Evolutionary conservation across 2,329 filamentous ascomycete species (phyloP), one percentile per base, ranked within the genome.

Genomic region (Ophiobolus disseminans): DNA sequence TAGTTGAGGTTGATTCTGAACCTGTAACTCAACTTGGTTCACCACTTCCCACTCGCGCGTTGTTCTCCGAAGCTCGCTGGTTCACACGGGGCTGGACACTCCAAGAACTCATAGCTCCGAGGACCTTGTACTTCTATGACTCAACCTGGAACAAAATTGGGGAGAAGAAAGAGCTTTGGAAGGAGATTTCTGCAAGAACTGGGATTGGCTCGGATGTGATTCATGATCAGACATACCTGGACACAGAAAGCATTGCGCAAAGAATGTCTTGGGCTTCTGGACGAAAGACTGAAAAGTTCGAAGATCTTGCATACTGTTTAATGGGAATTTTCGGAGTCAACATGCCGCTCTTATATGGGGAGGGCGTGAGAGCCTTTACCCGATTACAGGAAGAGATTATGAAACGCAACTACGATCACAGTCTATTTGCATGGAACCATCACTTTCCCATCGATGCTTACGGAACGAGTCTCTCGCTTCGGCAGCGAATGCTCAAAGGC

Each of bases 301-400:
- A 63, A 41, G 56, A 63, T 31, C 20, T 19, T 10, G 55, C 52
- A 7, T 62, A 61, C 37, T 58, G 37, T 17, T 39, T 62, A 13
- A 20, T 60, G 5, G 60, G 60, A 0, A 48, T 62, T 10, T 63
- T 63, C 26, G 55, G 37, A 14, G 41, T 59, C 20, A 10, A 52
- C 19, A 55, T 57, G 48, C 48, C 48, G 16, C 1, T 42, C 1
- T 14, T 42, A 23, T 57, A 57, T 25, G 50, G 47, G 10, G 54
- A 57, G 38, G 34, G 44, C 3, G 23, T 37, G 10, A 37, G 32
- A 23, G 50, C 54, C 8, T 57, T 54, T 23, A 28, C 14, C 13
- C 34, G 50, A 3, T 14, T 54, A 5, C 41, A 54, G 36, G 40
- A 47, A 30, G 45, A 50, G 34, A 50, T 50, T 11, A 32, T 32